A percentile compares a stretch with the other conserved stretches of the same genome.
Conservation (phyloP, 1,284 basidiomycete genomes). For the Cryptococcus sp. region DNA sequence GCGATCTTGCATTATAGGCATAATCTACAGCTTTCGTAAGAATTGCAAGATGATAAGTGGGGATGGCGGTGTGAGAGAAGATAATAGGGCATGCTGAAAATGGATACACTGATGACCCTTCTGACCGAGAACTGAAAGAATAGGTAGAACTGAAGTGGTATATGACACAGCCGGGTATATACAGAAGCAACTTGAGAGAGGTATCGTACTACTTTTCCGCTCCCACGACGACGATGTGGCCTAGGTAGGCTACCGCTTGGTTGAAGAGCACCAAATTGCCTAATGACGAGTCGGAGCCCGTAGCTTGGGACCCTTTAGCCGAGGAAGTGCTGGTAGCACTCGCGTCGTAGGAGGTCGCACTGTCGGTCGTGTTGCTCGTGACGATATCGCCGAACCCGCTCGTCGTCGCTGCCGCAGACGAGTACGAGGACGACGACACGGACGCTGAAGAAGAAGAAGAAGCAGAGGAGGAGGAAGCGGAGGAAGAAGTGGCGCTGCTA, state of each 20-base stretch:
- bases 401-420: background rate
- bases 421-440: background rate
- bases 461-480: conserved; percentile 39
- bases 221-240: conserved; percentile 42
- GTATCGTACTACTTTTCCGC: conserved; percentile 17
- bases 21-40: background rate
- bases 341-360: conserved; percentile 7
- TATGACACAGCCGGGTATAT: too few relatives aligned
- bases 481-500: conserved; percentile 34
- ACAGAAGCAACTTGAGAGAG: background rate
- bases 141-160: too few relatives aligned
- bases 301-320: conserved; percentile 8
- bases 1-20: background rate
- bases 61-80: background rate
- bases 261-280: conserved; percentile 42
- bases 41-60: background rate
- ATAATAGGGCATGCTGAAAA: background rate
- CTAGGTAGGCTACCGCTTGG: conserved; percentile 39
- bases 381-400: background rate
- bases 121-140: too few relatives aligned
- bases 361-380: background rate
- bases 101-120: too few relatives aligned
- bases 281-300: conserved; percentile 6
- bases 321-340: conserved; percentile 10
- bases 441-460: conserved; percentile 26